phyloP scores from a whole-genome alignment of 805 yeast genomes.

The Ogataea ganodermae region DNA sequence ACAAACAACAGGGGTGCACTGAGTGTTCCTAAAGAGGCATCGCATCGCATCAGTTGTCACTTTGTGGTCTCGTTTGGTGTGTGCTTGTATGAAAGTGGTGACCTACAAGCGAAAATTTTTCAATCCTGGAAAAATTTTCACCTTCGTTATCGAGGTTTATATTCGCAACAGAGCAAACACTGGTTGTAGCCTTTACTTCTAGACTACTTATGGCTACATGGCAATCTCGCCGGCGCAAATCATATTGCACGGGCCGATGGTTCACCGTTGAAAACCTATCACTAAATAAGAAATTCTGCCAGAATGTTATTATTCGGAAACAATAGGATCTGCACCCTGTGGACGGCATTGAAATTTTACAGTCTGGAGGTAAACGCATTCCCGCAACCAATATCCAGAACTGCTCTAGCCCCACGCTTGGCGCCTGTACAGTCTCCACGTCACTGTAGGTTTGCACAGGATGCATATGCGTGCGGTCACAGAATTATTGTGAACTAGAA shows the following conservation, averaged over 20 bases:
- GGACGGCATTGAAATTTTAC: background rate
- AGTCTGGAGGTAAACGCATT: background rate
- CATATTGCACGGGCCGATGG: conserved; percentile 1
- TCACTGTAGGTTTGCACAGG: background rate
- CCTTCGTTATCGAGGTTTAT: background rate
- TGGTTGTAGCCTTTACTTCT: no score
- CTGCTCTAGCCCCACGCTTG: background rate
- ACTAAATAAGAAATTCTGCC: background rate
- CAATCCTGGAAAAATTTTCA: background rate
- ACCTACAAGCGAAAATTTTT: background rate
- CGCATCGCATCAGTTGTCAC: no score
- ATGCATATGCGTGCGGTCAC: background rate
- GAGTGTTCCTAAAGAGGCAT: no score
- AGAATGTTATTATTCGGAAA: background rate
- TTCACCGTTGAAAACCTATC: background rate
- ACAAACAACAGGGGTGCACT: background rate
- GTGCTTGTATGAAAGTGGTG: no score
- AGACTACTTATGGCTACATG: background rate
- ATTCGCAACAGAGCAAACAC: background rate
- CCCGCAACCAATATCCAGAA: background rate
- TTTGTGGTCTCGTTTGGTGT: no score
- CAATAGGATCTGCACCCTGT: background rate
- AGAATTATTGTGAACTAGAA: background rate
- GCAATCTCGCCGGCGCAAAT: background rate
- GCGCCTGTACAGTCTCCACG: background rate